These are phyloP conservation scores for Meyerozyma athensensis DNA, from an alignment of 1,139 yeast genomes.

Conservation along the genomic window DNA sequence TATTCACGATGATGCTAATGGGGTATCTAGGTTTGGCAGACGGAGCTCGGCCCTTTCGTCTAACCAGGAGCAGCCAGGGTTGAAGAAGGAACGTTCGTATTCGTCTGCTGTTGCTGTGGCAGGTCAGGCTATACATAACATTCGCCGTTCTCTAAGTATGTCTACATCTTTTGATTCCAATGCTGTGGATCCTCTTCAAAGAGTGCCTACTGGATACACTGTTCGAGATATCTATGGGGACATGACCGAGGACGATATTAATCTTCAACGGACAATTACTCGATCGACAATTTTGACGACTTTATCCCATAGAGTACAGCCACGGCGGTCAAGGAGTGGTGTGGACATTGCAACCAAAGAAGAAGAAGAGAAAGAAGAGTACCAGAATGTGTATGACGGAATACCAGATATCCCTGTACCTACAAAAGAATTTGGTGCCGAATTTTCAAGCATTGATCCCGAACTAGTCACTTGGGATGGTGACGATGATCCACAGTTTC, in stretches of 20 bases:
- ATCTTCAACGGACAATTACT: constrained; percentile 32
- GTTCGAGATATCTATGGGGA: constrained; percentile 19
- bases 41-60: neutral
- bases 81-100: neutral
- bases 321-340: constrained; percentile 1
- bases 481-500: constrained; percentile 52
- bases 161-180: neutral
- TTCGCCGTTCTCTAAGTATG: neutral
- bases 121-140: neutral
- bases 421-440: constrained; percentile 43
- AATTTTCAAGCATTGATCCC: constrained; percentile 49
- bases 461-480: constrained; percentile 67
- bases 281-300: constrained; percentile 33
- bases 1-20: neutral
- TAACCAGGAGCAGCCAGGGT: neutral
- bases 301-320: constrained; percentile 15
- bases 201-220: constrained; percentile 8
- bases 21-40: neutral
- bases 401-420: constrained; percentile 38
- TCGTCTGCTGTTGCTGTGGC: constrained; percentile 3
- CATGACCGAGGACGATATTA: constrained; percentile 22
- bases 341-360: constrained; percentile 1
- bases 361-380: constrained; percentile 7
- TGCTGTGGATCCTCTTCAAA: neutral
- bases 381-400: constrained; percentile 15